phyloP scores from a whole-genome alignment of 2,329 filamentous ascomycete species.

The Fusarium citri region DNA sequence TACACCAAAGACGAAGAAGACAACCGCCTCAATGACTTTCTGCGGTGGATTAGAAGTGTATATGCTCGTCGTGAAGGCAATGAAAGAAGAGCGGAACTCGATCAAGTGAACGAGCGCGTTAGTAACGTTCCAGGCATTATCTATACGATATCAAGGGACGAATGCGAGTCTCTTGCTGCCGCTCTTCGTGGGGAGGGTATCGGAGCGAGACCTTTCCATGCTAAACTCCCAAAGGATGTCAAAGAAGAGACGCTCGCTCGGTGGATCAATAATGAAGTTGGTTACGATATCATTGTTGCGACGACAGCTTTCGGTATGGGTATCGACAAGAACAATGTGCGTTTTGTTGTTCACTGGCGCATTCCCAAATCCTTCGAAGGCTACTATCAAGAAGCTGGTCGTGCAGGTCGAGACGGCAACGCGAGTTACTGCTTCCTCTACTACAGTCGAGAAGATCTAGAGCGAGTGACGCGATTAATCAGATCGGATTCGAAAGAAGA shows the following conservation, averaged over 20 bases:
- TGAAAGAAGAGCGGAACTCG: conserved; percentile 69
- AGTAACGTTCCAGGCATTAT: conserved; percentile 81
- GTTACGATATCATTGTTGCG: conserved; percentile 92
- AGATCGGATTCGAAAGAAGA: conserved; percentile 58
- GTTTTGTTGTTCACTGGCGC: conserved; percentile 95
- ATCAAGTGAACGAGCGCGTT: conserved; percentile 62
- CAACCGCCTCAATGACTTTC: conserved; percentile 76
- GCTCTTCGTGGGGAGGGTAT: conserved; percentile 75
- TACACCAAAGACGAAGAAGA: conserved; percentile 83
- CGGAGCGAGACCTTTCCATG: conserved; percentile 79
- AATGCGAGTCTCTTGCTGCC: conserved; percentile 77
- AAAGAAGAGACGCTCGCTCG: conserved; percentile 77
- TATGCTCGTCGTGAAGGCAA: conserved; percentile 74
- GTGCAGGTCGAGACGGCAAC: conserved; percentile 89
- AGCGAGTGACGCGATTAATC: conserved; percentile 73
- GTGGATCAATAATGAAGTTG: conserved; percentile 78
- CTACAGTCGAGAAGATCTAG: conserved; percentile 88
- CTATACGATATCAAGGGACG: conserved; percentile 79
- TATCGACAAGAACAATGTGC: conserved; percentile 94
- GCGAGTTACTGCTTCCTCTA: conserved; percentile 90
- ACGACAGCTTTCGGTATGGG: conserved; percentile 98
- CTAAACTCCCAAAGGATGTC: conserved; percentile 72
- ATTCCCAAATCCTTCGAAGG: conserved; percentile 94
- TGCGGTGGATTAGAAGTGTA: conserved; percentile 80
- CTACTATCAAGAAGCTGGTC: conserved; percentile 94